Base-by-base conservation (phyloP, 176 grass and related monocot genomes). In the Juncus effusus region DNA sequence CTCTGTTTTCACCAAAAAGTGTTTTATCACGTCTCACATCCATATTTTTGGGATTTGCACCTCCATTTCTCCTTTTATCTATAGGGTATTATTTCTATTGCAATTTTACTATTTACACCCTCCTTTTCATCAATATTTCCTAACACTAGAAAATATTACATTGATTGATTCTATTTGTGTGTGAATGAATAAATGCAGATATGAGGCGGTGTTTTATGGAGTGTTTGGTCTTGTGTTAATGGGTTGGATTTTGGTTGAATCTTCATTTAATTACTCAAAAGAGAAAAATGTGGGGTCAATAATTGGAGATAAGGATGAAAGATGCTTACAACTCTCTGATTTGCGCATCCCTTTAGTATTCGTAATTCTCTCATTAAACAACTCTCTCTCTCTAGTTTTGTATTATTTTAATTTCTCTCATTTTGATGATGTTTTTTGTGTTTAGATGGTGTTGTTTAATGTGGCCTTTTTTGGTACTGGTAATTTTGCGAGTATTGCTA, bases 401-500 rank as follows among this genome's bases (percentile, higher is more conserved):
- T 44, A 41, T 13, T 61, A 56, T 47, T 12, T 16, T 56, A 61
- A n/a, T 7, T 74, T 69, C 6, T 76, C 2, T 74, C 11, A 72
- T 37, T 16, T 28, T 62, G 3, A 73, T 54, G 45, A 51, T 64
- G 42, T 47, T 78, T 72, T 39, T 77, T 16, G 45, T 44, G 47
- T 81, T 73, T 79, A 96, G 91, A 82, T 88, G 82, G 81, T 90
- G 38, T 86, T 96, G 76, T 96, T 91, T 66, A 96, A 96, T 81
- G 87, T 91, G 41, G 91, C 91, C 13, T 96, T 96, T 83, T 96
- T 96, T 76, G 92, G 92, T 70, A 91, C 92, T 6, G 92, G 92
- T 63, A 96, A 96, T 72, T 96, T 96, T 88, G 92, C 92, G 64
- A 96, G 92, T 69, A 96, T 96, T 85, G 87, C 92, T 81, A 96